These are phyloP conservation scores for Melastoma malabathricum DNA, from an alignment of 345 rosid species.

Conservation along the genomic window DNA sequence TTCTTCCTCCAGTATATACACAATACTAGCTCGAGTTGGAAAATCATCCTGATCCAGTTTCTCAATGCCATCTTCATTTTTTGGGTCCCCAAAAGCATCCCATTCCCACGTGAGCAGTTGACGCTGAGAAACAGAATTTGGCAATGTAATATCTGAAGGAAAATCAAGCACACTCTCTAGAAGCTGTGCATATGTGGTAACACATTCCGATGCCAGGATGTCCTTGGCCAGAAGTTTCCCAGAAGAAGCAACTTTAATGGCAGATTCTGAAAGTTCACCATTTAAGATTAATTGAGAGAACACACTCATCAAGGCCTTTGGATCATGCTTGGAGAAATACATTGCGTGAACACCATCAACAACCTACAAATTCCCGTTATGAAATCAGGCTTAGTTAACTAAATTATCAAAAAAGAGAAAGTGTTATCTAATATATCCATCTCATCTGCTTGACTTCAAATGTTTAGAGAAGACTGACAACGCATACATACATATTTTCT, in stretches of 20 bases:
- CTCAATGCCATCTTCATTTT: conserved; percentile 19
- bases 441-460: background rate
- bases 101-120: conserved; percentile 67
- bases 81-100: conserved; percentile 40
- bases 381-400: conserved; percentile 1
- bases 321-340: conserved; percentile 43
- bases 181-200: conserved; percentile 59
- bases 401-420: background rate
- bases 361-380: conserved; percentile 34
- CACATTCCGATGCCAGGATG: conserved; percentile 69
- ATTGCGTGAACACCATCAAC: conserved; percentile 57
- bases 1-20: conserved; percentile 54
- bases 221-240: conserved; percentile 70
- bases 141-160: conserved; percentile 72
- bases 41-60: conserved; percentile 15
- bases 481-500: conserved; percentile 56
- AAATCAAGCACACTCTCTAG: conserved; percentile 62
- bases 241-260: conserved; percentile 58
- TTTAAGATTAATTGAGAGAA: conserved; percentile 63
- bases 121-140: conserved; percentile 45
- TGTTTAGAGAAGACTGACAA: background rate
- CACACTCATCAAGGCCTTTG: conserved; percentile 55
- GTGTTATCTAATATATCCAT: too few species aligned
- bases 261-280: conserved; percentile 64
- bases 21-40: conserved; percentile 26